A percentile compares a stretch with the other conserved stretches of the same genome.
Conservation (phyloP, 805 yeast genomes). For the Debaryomyces castellii region DNA sequence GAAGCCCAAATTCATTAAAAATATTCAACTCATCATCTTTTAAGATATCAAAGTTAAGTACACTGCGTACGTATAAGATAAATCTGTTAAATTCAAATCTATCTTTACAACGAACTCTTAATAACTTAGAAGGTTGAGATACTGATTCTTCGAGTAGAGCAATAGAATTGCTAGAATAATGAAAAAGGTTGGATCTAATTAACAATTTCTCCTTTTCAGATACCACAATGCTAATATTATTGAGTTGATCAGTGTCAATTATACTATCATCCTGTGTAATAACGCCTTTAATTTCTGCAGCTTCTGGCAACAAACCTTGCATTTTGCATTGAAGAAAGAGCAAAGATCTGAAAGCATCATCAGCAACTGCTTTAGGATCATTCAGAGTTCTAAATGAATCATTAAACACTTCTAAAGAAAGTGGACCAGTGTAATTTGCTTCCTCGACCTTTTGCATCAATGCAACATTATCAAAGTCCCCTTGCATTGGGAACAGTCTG, state of each 20-base stretch:
- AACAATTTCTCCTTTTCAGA: background rate
- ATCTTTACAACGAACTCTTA: background rate
- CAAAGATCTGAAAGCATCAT: slow-evolving; percentile 14
- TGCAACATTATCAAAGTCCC: slow-evolving; percentile 9
- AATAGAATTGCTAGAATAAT: background rate
- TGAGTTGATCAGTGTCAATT: background rate
- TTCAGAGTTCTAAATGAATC: slow-evolving; percentile 6
- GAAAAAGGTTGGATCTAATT: background rate
- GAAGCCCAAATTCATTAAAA: background rate
- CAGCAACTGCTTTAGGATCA: slow-evolving; percentile 7
- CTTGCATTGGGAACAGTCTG: slow-evolving; percentile 12
- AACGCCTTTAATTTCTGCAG: slow-evolving; percentile 1
- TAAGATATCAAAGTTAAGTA: background rate
- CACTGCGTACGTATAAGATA: background rate
- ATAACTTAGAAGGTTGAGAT: background rate
- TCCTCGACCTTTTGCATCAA: slow-evolving; percentile 4
- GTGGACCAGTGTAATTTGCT: slow-evolving; percentile 11
- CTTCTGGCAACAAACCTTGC: slow-evolving; percentile 1
- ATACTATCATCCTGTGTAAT: background rate
- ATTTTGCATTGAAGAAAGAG: slow-evolving; percentile 8
- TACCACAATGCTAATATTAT: background rate
- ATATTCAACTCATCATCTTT: background rate
- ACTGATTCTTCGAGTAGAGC: background rate
- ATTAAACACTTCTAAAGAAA: slow-evolving; percentile 16
- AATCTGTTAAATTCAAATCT: slow-evolving; percentile 1